Conservation (phyloP, 192 early-diverging fungal species). For the Coemansia biformis region DNA sequence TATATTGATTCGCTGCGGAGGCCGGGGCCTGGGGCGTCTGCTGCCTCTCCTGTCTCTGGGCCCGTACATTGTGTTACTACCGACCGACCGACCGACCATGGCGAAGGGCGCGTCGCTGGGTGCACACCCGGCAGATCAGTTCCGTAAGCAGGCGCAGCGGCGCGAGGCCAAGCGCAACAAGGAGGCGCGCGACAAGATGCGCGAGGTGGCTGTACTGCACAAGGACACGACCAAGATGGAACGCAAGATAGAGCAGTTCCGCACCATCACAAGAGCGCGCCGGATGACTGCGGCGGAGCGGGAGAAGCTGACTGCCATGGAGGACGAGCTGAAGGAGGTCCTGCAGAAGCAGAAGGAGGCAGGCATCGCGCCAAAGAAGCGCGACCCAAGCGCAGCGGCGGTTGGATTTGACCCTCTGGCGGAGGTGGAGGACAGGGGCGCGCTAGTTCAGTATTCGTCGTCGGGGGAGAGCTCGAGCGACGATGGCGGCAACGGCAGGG, state of each 20-base stretch:
- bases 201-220: conserved; percentile 22
- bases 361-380: conserved; percentile 16
- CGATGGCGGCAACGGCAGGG: neutral
- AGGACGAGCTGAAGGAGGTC: conserved; percentile 31
- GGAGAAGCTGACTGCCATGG: conserved; percentile 25
- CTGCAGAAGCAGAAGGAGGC: conserved; percentile 29
- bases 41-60: neutral
- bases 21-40: no score
- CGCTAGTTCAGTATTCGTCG: conserved; percentile 12
- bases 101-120: conserved; percentile 27
- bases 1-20: no score
- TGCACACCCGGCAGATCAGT: conserved; percentile 21
- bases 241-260: conserved; percentile 38
- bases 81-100: conserved; percentile 6
- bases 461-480: conserved; percentile 9
- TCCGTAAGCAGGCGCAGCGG: conserved; percentile 33
- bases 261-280: conserved; percentile 13
- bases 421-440: neutral
- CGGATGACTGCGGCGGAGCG: conserved; percentile 36
- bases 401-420: conserved; percentile 41
- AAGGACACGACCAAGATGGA: conserved; percentile 41
- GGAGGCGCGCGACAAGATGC: conserved; percentile 38
- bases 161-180: conserved; percentile 44
- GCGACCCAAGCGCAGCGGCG: neutral
- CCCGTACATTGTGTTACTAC: neutral